Evolutionary conservation across 1,284 basidiomycete genomes (phyloP), one percentile per base, ranked within the genome.

Genomic region (Phylloboletellus chloephorus): DNA sequence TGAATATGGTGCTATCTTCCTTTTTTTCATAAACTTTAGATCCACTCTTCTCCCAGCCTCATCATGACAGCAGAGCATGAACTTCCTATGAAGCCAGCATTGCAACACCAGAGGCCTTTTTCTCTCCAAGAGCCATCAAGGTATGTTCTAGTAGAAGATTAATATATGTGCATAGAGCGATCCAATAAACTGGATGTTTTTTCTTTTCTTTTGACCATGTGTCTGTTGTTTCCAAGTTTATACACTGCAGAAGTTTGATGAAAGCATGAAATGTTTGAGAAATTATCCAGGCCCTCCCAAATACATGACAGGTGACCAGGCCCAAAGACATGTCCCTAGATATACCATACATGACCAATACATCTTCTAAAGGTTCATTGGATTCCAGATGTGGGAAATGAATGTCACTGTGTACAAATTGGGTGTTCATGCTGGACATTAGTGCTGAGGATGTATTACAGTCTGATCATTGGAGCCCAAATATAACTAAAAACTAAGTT

Each of bases 71-170:
- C 40, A 45, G 1, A 45, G 26, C 35, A 45, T 43, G 26, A 45
- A 45, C 11, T 45, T 40, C 23, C 44, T 43, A 10, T 45, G 35
- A 7, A 45, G 44, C 44, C 44, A 45, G 15, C 31, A 34, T 21
- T 1, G 4, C 5, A 45, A 15, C 10, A 17, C 40, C n/a, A 12
- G 15, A 3, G 44, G 44, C 1, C 7, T 6, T 26, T 19, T 22
- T 11, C n/a, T 12, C 2, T 8, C 26, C 0, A 1, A 43, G n/a
- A 11, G 2, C 1, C 2, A 1, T 17, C 3, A 46, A n/a, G 4
- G 36, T 38, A 7, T 37, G 38, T 17, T 23, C 5, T 9, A 46
- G 23, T 7, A 43, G 10, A 8, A 20, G 5, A 5, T 44, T 46
- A 1, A 46, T 26, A 17, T 46, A 44, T 20, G 8, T 15, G 19